Conservation (phyloP, 169 alveolate species). For the Plasmodium sp. region DNA sequence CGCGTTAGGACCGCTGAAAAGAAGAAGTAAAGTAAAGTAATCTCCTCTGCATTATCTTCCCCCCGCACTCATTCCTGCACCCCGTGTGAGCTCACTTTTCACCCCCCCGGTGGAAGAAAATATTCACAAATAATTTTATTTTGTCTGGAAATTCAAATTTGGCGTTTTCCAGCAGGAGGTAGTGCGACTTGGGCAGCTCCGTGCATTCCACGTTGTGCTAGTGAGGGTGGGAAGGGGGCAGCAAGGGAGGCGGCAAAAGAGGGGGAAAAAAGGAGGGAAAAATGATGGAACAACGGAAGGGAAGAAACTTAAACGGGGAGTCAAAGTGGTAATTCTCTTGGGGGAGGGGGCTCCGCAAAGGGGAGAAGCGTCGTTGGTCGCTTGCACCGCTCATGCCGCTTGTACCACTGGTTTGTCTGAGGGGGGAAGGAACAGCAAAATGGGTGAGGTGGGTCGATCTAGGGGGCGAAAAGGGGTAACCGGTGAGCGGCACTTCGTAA, state of each 20-base stretch:
- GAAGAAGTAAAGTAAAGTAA: too few species aligned
- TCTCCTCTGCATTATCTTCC: not conserved
- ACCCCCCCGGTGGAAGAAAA: slow-evolving; percentile 3
- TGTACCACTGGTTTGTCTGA: not conserved
- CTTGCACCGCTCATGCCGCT: not conserved
- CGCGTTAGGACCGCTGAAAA: too few species aligned
- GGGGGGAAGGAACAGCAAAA: not conserved
- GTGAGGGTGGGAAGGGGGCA: not conserved
- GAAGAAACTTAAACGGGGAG: not conserved
- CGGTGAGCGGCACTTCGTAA: not conserved
- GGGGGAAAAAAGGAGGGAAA: not conserved
- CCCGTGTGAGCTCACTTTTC: not conserved
- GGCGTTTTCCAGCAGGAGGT: slow-evolving; percentile 35
- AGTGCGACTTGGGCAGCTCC: slow-evolving; percentile 4
- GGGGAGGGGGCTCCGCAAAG: not conserved
- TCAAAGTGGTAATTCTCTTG: not conserved
- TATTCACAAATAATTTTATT: slow-evolving; percentile 3
- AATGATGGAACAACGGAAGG: not conserved
- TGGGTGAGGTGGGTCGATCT: not conserved
- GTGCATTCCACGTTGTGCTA: slow-evolving; percentile 11
- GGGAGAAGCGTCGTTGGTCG: not conserved
- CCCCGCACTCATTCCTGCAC: not conserved
- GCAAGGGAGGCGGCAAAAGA: too few species aligned
- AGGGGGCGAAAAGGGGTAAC: not conserved
- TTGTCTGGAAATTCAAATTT: slow-evolving; percentile 36